Base-by-base conservation (phyloP, 176 grass and related monocot species). In the Lolium multiflorum region DNA sequence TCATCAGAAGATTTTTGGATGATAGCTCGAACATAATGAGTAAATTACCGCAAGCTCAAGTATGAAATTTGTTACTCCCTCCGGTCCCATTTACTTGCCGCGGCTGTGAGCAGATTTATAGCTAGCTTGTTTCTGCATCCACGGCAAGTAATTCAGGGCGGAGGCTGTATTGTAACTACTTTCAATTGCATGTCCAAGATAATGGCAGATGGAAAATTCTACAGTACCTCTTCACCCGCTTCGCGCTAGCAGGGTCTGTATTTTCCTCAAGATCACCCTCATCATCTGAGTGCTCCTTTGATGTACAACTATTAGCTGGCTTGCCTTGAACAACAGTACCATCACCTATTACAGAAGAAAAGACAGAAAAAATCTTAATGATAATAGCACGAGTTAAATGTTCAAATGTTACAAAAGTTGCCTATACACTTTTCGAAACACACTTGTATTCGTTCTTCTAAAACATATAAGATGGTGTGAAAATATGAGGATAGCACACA, bases 231-330 rank as follows among this genome's bases (percentile, higher is more conserved):
- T 89, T 93, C 71, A 88, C 74, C 54, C 89, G 86, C 46, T 95
- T 97, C 25, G 71, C 61, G 85, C 87, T 93, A 78, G 85, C 10
- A 41, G 82, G 89, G 43, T 88, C 38, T 24, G 80, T 83, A 74
- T 75, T 90, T 88, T 90, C 91, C 66, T 97, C 92, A 57, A 91
- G 41, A 74, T 91, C 87, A 9, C 89, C 92, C 77, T 97, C 88
- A 16, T 89, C 89, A 2, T 92, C 84, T 70, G 85, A 93, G 46
- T 61, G 71, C 75, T 97, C 92, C 79, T 83, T 97, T 59, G 92
- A 97, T 80, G 91, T 93, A 77, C 58, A 68, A 71, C 91, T 95
- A 44, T 88, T 87, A 76, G 82, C 25, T 85, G 87, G 73, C 52
- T 87, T 94, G 11, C 69, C 76, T 83, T 83, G 76, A 68, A 74